These are phyloP conservation scores for Dipsacomyces acuminosporus DNA, from an alignment of 371 early-diverging fungal genomes.

Conservation along the genomic window DNA sequence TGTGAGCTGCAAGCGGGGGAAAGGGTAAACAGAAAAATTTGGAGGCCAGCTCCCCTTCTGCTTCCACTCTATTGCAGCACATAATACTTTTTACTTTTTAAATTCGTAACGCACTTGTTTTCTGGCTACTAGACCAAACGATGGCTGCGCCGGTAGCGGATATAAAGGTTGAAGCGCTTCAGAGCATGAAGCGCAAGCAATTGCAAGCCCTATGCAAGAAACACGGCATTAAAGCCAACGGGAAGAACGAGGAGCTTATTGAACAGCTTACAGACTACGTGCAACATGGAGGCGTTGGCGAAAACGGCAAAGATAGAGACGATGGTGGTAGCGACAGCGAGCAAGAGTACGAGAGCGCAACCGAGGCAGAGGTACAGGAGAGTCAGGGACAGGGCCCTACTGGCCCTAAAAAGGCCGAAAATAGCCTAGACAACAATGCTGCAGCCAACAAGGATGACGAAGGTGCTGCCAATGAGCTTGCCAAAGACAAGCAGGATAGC, in stretches of 20 bases:
- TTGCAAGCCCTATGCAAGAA: constrained; percentile 43
- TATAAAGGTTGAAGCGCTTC: constrained; percentile 22
- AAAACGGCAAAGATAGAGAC: not conserved
- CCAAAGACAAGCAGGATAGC: no score
- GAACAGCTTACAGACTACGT: constrained; percentile 12
- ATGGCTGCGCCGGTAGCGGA: not conserved
- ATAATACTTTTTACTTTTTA: no score
- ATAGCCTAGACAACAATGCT: no score
- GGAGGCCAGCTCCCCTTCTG: no score
- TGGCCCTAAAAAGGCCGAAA: not conserved
- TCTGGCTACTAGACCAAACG: no score
- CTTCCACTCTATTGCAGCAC: no score
- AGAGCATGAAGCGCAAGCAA: constrained; percentile 34
- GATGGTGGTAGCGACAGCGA: constrained; percentile 1
- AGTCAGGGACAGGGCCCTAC: not conserved
- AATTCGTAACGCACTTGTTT: no score
- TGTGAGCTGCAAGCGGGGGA: no score
- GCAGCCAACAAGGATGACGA: no score
- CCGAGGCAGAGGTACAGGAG: not conserved
- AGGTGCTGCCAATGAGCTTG: no score
- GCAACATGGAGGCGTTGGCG: constrained; percentile 1
- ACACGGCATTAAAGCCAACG: constrained; percentile 40
- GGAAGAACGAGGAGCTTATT: constrained; percentile 35
- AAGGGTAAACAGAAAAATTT: no score
- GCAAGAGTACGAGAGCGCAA: constrained; percentile 5